Percentiles rank a stretch among this genome's conserved stretches.
These are phyloP conservation scores for Opeltia flavorubescens DNA, from an alignment of 495 filamentous ascomycete genomes.

Conservation along the genomic window DNA sequence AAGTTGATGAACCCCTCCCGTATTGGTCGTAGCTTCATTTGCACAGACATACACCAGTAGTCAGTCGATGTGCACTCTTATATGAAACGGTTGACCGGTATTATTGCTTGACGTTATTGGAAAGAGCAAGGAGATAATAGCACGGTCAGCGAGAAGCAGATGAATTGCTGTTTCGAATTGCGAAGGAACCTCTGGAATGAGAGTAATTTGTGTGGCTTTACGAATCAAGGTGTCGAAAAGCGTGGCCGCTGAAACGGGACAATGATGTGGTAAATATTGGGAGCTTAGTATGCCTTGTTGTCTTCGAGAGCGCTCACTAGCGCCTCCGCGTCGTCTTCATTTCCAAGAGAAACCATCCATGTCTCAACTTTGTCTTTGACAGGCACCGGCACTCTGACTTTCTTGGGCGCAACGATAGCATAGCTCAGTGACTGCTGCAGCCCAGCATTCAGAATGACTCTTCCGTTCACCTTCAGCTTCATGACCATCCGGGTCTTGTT, in stretches of 20 bases:
- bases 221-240: no score
- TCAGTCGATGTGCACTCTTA: background rate
- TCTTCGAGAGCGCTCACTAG: conserved; percentile 7
- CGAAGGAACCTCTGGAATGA: background rate
- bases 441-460: conserved; percentile 51
- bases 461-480: conserved; percentile 54
- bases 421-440: conserved; percentile 46
- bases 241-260: background rate
- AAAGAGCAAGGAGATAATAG: no score
- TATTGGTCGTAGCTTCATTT: background rate
- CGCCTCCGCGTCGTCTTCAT: conserved; percentile 9
- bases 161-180: background rate
- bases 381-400: conserved; percentile 5
- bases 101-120: no score
- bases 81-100: no score
- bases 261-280: no score
- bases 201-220: no score
- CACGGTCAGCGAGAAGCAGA: no score
- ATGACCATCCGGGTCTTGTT: conserved; percentile 49
- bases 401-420: conserved; percentile 5
- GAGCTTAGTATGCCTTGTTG: conserved; percentile 10
- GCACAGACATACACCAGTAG: conserved; percentile 2
- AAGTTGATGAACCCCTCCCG: no score
- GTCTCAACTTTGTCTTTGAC: conserved; percentile 5
- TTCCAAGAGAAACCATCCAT: conserved; percentile 11